Evolutionary conservation across 2,329 filamentous ascomycete species (phyloP).

Genomic region (Didymella lethalis): DNA sequence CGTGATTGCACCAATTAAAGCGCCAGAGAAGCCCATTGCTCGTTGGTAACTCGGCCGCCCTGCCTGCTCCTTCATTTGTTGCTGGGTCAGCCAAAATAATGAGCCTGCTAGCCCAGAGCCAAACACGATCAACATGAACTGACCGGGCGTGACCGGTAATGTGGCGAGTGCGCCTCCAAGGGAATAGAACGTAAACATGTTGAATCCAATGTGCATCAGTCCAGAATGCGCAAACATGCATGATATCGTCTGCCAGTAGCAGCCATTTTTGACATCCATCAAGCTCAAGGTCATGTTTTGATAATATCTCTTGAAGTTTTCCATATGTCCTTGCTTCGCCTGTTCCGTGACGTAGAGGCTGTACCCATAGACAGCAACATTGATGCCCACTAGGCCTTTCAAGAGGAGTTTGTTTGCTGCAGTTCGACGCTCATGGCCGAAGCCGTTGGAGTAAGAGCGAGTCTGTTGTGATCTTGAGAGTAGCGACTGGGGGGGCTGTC

Average conservation of each 20-base stretch:
- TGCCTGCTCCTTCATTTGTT: slow-evolving; percentile 14
- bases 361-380: slow-evolving; percentile 51
- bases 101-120: slow-evolving; percentile 43
- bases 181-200: slow-evolving; percentile 53
- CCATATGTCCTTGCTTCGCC: slow-evolving; percentile 29
- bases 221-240: slow-evolving; percentile 51
- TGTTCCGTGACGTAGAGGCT: slow-evolving; percentile 46
- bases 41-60: slow-evolving; percentile 16
- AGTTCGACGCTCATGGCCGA: slow-evolving; percentile 6
- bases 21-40: slow-evolving; percentile 50
- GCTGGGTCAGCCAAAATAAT: slow-evolving; percentile 27
- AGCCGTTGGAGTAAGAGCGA: slow-evolving; percentile 17
- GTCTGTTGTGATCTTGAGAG: slow-evolving; percentile 10
- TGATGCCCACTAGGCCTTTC: slow-evolving; percentile 52
- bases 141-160: slow-evolving; percentile 40
- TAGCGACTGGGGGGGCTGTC: slow-evolving; percentile 12
- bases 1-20: slow-evolving; percentile 52
- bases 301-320: slow-evolving; percentile 26
- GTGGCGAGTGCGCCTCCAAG: slow-evolving; percentile 47
- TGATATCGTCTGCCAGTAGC: slow-evolving; percentile 52
- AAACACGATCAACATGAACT: slow-evolving; percentile 39
- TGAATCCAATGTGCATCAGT: slow-evolving; percentile 50
- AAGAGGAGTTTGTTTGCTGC: slow-evolving; percentile 31
- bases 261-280: slow-evolving; percentile 37
- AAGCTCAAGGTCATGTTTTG: slow-evolving; percentile 48